Evolutionary conservation across 106 monocot genomes (phyloP).

Genomic region (Hemerocallis citrina): DNA sequence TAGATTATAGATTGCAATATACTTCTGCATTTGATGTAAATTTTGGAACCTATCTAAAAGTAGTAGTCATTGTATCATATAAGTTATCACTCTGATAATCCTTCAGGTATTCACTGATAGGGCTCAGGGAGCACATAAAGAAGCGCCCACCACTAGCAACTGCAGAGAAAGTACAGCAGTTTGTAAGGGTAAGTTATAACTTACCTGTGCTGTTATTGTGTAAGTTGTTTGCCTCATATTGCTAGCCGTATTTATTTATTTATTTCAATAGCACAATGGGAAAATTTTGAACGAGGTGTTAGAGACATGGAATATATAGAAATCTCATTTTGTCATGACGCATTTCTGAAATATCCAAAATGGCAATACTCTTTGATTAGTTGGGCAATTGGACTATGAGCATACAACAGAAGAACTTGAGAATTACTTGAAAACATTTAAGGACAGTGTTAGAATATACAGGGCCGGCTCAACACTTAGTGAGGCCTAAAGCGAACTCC

Average conservation of each 20-base stretch:
- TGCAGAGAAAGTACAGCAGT: conserved; percentile 95
- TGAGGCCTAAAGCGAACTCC: too few species aligned
- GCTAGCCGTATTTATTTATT: background rate
- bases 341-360: background rate
- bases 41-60: too few species aligned
- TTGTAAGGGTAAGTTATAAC: conserved; percentile 69
- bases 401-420: background rate
- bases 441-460: too few species aligned
- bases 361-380: too few species aligned
- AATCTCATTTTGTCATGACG: background rate
- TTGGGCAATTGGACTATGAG: too few species aligned
- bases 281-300: background rate
- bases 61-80: too few species aligned
- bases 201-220: background rate
- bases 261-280: background rate
- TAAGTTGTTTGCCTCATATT: background rate
- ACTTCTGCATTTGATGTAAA: background rate
- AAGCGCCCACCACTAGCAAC: conserved; percentile 93
- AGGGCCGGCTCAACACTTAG: too few species aligned
- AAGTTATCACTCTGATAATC: background rate
- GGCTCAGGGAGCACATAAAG: conserved; percentile 95
- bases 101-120: conserved; percentile 73
- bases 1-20: too few species aligned
- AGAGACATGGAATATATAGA: background rate
- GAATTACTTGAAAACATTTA: background rate